Evolutionary conservation across 306 rosid species (phyloP).

Genomic region (Lablab purpureus): DNA sequence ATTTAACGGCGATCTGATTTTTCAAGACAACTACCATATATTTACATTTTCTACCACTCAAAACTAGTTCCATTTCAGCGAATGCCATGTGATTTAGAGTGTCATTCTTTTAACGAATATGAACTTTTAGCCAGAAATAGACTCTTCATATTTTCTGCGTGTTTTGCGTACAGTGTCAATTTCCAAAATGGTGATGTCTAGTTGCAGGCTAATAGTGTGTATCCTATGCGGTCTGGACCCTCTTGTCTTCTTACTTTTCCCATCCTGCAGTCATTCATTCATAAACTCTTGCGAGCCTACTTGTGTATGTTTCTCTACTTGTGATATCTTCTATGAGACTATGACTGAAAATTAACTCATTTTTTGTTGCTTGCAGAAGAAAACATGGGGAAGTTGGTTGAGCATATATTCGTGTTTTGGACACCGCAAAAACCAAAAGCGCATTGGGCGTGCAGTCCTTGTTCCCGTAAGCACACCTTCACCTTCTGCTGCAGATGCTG

Average conservation of each 20-base stretch:
- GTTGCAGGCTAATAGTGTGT: neutral
- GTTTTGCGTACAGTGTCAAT: neutral
- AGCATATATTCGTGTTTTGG: constrained; percentile 81
- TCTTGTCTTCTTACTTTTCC: neutral
- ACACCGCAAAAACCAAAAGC: constrained; percentile 61
- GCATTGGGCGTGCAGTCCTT: constrained; percentile 77
- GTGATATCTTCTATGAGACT: constrained; percentile 32
- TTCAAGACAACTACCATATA: neutral
- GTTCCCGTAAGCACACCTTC: constrained; percentile 64
- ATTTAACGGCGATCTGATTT: neutral
- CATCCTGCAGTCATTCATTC: constrained; percentile 3
- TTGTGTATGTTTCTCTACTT: constrained; percentile 20
- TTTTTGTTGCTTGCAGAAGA: constrained; percentile 68
- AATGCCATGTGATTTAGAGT: neutral
- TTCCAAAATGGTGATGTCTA: constrained; percentile 9
- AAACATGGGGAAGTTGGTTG: constrained; percentile 83
- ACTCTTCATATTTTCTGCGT: constrained; percentile 10
- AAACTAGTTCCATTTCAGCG: neutral
- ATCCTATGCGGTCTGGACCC: neutral
- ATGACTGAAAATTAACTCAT: constrained; percentile 17
- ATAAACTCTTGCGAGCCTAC: neutral
- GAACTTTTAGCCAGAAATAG: neutral
- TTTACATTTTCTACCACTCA: neutral
- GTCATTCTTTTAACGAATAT: constrained; percentile 21
- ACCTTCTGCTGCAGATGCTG: constrained; percentile 43